Base-by-base conservation (phyloP, 306 rosid genomes). In the Boehmeria nivea region DNA sequence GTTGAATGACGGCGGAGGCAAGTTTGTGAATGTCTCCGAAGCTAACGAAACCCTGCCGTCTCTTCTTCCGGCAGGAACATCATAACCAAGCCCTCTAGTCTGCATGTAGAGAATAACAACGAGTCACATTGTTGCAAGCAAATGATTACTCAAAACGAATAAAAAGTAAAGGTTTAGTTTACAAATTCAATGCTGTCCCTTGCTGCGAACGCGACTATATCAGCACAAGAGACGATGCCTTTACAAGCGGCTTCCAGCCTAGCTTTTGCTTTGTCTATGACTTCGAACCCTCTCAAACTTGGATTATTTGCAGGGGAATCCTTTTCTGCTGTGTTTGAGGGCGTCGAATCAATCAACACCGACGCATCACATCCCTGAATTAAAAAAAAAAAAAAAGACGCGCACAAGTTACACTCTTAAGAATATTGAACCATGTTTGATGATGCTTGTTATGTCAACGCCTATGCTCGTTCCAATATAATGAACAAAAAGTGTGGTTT, bases 21-120 rank as follows among this genome's bases (percentile, higher is more conserved):
- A 54, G 54, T 81, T 78, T 51, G 75, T 69, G 48, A 59, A 54
- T 67, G 82, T 67, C 25, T 87, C 93, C 0, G 81, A 76, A 62
- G 72, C 81, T 52, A 66, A 60, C 27, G 95, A 87, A 53, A 74
- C 59, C 63, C 66, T 76, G 39, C 95, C 88, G 37, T 83, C 93
- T 67, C 88, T 83, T 87, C 95, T 81, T 76, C 95, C 95, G 3
- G 82, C 81, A 2, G 86, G 93, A 74, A 87, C 95, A 39, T 61
- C 82, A 68, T 83, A 87, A 6, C 88, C 76, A 46, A 73, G 39
- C 27, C 88, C 88, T 73, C 74, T 59, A 27, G 69, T 70, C 88
- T 83, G 86, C 74, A 65, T 25, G 25, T 67, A 51, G 19, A 56
- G n/a, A n/a, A n/a, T n/a, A n/a, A n/a, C 4, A 40, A 39, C 14